Evolutionary conservation across 75 land plant species (phyloP).

Genomic region (Chamaecyparis obtusa): DNA sequence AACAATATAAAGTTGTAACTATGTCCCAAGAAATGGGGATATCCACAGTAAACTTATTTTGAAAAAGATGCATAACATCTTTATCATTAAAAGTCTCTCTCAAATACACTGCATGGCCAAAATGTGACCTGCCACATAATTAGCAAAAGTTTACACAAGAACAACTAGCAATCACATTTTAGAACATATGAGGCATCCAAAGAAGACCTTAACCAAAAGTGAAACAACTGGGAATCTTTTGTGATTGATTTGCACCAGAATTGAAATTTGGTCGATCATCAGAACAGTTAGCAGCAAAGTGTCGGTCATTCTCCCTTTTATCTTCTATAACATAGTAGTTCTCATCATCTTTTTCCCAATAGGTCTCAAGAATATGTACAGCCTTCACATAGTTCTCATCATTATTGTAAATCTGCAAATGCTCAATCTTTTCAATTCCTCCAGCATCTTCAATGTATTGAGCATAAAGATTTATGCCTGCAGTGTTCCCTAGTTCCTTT

Average conservation of each 20-base stretch:
- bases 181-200: background rate
- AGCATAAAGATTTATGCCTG: constrained; percentile 50
- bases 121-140: background rate
- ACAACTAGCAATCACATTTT: background rate
- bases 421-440: constrained; percentile 77
- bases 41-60: background rate
- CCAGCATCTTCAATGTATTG: constrained; percentile 73
- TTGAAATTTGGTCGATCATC: constrained; percentile 36
- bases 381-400: constrained; percentile 65
- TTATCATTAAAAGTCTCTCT: background rate
- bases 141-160: background rate
- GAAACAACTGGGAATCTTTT: constrained; percentile 20
- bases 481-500: constrained; percentile 42
- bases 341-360: constrained; percentile 53
- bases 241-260: constrained; percentile 35
- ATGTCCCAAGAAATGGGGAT: background rate
- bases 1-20: background rate
- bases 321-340: constrained; percentile 1
- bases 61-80: background rate
- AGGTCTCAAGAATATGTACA: constrained; percentile 69
- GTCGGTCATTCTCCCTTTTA: constrained; percentile 44
- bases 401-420: constrained; percentile 70
- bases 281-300: constrained; percentile 14
- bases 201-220: constrained; percentile 19
- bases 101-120: background rate